phyloP scores from a whole-genome alignment of 768 basidiomycete genomes.

The Trametes villosa region DNA sequence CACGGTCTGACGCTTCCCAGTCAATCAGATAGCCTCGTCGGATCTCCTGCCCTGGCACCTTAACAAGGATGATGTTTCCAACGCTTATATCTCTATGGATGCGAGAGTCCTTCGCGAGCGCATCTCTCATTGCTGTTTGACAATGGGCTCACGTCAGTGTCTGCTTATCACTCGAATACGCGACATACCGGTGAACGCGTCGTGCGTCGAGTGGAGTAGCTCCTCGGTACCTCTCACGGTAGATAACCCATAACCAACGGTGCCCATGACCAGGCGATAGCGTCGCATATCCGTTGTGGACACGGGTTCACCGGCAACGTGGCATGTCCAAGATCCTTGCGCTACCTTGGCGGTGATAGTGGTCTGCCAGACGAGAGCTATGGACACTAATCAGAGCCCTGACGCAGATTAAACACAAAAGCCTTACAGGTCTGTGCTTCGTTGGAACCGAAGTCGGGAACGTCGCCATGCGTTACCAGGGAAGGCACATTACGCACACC shows the following conservation, averaged over 20 bases:
- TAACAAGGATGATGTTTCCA: conserved; percentile 9
- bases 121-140: conserved; percentile 1
- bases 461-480: conserved; percentile 1
- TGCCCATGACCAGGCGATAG: conserved; percentile 10
- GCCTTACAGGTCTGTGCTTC: background rate
- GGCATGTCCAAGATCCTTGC: background rate
- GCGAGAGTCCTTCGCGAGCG: background rate
- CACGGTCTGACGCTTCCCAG: background rate
- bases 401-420: background rate
- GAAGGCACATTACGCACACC: conserved; percentile 2
- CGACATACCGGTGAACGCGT: conserved; percentile 9
- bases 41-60: background rate
- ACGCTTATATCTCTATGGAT: conserved; percentile 11
- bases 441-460: background rate
- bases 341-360: background rate
- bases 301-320: background rate
- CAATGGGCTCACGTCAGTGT: background rate
- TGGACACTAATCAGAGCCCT: background rate
- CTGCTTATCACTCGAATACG: background rate
- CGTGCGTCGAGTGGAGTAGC: conserved; percentile 6
- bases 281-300: background rate
- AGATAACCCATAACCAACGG: conserved; percentile 1
- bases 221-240: conserved; percentile 10
- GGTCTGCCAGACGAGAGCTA: background rate
- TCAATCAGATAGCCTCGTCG: background rate